Evolutionary conservation across 495 filamentous ascomycete species (phyloP).

Genomic region (Aspergillus sclerotiicarbonarius): DNA sequence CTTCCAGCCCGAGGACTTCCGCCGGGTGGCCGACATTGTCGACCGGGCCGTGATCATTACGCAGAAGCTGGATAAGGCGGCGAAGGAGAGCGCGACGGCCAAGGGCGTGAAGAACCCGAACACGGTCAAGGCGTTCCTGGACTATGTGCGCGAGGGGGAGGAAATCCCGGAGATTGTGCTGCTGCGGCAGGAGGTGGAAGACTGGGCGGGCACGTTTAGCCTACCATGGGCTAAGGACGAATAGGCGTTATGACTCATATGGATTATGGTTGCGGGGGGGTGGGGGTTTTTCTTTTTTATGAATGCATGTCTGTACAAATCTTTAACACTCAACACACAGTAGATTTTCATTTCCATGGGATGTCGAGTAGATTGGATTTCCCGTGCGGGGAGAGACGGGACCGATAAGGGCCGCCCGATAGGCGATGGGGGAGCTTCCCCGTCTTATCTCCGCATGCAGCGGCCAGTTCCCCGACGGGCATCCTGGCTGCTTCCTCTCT

Average conservation of each 20-base stretch:
- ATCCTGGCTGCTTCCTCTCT: not conserved
- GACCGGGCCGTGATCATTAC: slow-evolving; percentile 86
- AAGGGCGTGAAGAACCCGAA: slow-evolving; percentile 74
- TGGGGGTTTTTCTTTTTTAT: slow-evolving; percentile 12
- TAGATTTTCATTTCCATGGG: slow-evolving; percentile 4
- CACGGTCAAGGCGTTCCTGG: slow-evolving; percentile 80
- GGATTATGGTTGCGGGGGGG: slow-evolving; percentile 14
- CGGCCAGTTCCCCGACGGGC: not conserved
- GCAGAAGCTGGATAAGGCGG: slow-evolving; percentile 76
- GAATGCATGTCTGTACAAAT: slow-evolving; percentile 16
- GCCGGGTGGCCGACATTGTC: slow-evolving; percentile 88
- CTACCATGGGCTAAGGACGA: slow-evolving; percentile 70
- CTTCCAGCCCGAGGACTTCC: slow-evolving; percentile 83
- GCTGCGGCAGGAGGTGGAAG: slow-evolving; percentile 84
- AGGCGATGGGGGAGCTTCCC: not conserved
- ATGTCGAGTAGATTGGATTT: not conserved
- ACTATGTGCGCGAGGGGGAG: slow-evolving; percentile 79
- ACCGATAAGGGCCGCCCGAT: not conserved
- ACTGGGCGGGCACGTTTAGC: slow-evolving; percentile 92
- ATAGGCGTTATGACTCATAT: slow-evolving; percentile 27
- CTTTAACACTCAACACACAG: slow-evolving; percentile 20
- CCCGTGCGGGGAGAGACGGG: not conserved
- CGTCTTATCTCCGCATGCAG: slow-evolving; percentile 4
- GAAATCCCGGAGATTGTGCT: slow-evolving; percentile 81
- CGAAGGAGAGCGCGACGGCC: slow-evolving; percentile 69